These are phyloP conservation scores for Aspergillus quadricinctus DNA, from an alignment of 2,329 filamentous ascomycete genomes.

Conservation along the genomic window DNA sequence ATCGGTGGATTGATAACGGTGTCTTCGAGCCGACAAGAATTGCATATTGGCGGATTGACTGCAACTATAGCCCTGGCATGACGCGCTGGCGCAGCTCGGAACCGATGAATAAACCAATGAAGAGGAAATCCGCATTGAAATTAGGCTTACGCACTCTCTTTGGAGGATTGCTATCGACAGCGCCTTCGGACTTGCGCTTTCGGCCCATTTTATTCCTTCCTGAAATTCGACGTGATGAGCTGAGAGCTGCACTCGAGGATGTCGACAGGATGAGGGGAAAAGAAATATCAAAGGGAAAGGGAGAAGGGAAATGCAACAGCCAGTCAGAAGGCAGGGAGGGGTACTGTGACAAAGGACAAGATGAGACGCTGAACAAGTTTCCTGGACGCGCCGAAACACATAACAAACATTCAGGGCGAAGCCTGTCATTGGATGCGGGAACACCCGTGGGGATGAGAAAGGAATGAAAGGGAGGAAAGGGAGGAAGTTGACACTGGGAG, in stretches of 20 bases:
- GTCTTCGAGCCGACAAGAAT: constrained; percentile 1
- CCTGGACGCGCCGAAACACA: constrained; percentile 9
- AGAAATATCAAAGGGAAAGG: background rate
- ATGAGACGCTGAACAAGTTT: constrained; percentile 1
- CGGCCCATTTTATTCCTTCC: constrained; percentile 6
- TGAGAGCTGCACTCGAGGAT: background rate
- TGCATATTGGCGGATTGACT: constrained; percentile 8
- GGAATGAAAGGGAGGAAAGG: background rate
- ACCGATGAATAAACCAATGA: background rate
- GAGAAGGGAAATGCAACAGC: constrained; percentile 3
- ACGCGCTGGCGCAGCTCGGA: constrained; percentile 11
- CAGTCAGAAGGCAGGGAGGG: constrained; percentile 4
- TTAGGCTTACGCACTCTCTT: background rate
- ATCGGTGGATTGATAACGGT: constrained; percentile 6
- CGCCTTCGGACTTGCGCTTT: constrained; percentile 11
- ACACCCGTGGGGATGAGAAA: background rate
- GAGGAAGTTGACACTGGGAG: background rate
- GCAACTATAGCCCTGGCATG: constrained; percentile 5
- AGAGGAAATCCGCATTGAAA: background rate
- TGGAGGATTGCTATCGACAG: background rate
- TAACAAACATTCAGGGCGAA: constrained; percentile 1
- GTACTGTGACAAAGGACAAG: background rate
- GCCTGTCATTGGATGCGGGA: background rate
- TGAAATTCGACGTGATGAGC: background rate
- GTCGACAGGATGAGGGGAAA: background rate